Evolutionary conservation across 768 basidiomycete species (phyloP).

Genomic region (Neoboletus magnificus): DNA sequence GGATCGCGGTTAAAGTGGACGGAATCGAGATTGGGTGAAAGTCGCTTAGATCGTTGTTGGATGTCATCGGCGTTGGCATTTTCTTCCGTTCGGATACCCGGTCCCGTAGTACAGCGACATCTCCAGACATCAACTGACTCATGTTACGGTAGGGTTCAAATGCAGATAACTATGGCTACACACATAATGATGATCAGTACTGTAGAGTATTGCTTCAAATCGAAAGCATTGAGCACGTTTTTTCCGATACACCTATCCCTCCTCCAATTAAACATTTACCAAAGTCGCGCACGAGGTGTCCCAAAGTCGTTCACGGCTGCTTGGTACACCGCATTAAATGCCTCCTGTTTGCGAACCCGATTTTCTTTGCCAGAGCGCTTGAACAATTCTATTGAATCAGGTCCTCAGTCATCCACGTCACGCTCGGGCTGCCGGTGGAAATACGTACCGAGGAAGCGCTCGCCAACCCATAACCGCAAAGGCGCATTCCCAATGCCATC

Average conservation of each 20-base stretch:
- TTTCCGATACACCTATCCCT: not conserved
- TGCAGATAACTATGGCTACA: conserved; percentile 11
- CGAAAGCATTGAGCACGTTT: not conserved
- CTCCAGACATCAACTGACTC: not conserved
- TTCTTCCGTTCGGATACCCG: no score
- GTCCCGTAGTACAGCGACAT: not conserved
- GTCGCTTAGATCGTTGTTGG: not conserved
- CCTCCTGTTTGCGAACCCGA: conserved; percentile 44
- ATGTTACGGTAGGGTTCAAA: not conserved
- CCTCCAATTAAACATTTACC: conserved; percentile 2
- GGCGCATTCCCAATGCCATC: conserved; percentile 57
- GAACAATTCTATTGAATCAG: conserved; percentile 46
- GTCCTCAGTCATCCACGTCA: not conserved
- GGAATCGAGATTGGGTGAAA: conserved; percentile 55
- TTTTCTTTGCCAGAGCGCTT: conserved; percentile 52
- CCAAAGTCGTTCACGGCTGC: conserved; percentile 23
- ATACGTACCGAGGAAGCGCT: conserved; percentile 57
- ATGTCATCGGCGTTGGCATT: not conserved
- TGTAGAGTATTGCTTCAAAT: not conserved
- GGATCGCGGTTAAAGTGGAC: conserved; percentile 64
- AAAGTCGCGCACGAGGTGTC: conserved; percentile 14
- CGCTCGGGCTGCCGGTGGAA: not conserved
- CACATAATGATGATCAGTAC: not conserved
- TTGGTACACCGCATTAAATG: conserved; percentile 37
- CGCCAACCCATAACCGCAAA: conserved; percentile 69